A percentile compares a stretch with the other conserved stretches of the same genome.
phyloP scores from a whole-genome alignment of 2,329 filamentous ascomycete species.

The Curvularia sp. region DNA sequence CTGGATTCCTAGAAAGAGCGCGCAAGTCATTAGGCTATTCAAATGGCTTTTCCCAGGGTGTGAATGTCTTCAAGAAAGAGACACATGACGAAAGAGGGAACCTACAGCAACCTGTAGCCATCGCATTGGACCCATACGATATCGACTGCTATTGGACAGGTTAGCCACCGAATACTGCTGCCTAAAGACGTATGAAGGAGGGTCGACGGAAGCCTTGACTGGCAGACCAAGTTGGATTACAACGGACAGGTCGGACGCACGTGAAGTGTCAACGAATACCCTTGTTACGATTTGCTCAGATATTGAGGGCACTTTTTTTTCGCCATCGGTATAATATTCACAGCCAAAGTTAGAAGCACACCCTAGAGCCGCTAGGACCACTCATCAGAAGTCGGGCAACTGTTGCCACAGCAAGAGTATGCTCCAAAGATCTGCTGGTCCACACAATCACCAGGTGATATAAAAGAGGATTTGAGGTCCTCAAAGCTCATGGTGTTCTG shows the following conservation, averaged over 20 bases:
- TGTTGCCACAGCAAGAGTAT: neutral
- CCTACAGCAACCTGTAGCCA: neutral
- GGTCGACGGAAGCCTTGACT: neutral
- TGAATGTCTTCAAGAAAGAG: neutral
- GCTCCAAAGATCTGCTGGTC: neutral
- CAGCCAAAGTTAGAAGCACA: neutral
- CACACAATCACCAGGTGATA: neutral
- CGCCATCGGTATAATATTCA: neutral
- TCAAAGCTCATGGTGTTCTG: neutral
- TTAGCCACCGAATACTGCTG: constrained; percentile 3
- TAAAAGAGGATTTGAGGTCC: neutral
- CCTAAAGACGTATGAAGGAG: neutral
- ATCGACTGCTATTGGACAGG: neutral
- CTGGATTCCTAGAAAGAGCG: neutral
- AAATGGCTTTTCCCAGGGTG: neutral
- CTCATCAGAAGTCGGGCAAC: neutral
- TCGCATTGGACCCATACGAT: neutral
- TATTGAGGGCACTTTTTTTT: neutral
- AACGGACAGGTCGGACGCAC: neutral
- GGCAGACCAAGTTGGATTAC: neutral
- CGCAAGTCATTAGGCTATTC: neutral
- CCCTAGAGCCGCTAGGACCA: neutral
- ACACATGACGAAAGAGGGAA: neutral
- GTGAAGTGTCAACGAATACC: neutral
- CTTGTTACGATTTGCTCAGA: neutral